Percentiles rank a stretch among this genome's conserved stretches.
Evolutionary conservation across 2,329 filamentous ascomycete genomes (phyloP).

Genomic region (Colletotrichum sojae): DNA sequence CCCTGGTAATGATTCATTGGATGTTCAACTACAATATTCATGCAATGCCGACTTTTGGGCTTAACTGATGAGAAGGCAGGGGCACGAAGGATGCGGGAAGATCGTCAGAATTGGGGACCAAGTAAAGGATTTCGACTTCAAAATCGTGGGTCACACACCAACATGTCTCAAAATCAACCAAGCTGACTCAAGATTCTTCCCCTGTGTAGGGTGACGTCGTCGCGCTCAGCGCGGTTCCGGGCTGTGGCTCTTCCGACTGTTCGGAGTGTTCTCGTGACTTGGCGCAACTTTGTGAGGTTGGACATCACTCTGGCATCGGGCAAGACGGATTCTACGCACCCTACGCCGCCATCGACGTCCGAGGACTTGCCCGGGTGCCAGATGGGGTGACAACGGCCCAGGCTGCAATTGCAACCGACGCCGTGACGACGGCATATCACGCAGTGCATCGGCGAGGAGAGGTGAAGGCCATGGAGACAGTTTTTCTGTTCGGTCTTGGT

Average conservation of each 20-base stretch:
- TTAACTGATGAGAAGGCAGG: constrained; percentile 20
- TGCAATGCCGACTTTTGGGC: neutral
- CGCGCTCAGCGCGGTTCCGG: constrained; percentile 49
- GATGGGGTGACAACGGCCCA: constrained; percentile 46
- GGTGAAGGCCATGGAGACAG: constrained; percentile 52
- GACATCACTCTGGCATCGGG: constrained; percentile 59
- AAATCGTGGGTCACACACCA: constrained; percentile 27
- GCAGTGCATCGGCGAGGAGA: constrained; percentile 54
- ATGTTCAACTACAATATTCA: neutral
- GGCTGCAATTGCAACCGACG: constrained; percentile 57
- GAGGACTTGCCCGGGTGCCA: constrained; percentile 43
- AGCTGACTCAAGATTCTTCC: neutral
- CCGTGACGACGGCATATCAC: constrained; percentile 57
- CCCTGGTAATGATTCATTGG: constrained; percentile 36
- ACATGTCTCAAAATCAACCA: neutral
- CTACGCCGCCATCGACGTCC: constrained; percentile 50
- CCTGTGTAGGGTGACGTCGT: constrained; percentile 48
- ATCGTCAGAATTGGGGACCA: constrained; percentile 44
- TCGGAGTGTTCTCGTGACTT: constrained; percentile 57
- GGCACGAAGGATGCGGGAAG: constrained; percentile 46
- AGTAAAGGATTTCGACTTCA: constrained; percentile 37
- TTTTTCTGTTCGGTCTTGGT: constrained; percentile 57
- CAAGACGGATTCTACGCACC: constrained; percentile 60
- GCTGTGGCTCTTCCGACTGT: constrained; percentile 50
- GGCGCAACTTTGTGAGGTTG: constrained; percentile 52